Evolutionary conservation across 768 basidiomycete species (phyloP), one percentile per base, ranked within the genome.

Genomic region (Hypholoma sublateritium): DNA sequence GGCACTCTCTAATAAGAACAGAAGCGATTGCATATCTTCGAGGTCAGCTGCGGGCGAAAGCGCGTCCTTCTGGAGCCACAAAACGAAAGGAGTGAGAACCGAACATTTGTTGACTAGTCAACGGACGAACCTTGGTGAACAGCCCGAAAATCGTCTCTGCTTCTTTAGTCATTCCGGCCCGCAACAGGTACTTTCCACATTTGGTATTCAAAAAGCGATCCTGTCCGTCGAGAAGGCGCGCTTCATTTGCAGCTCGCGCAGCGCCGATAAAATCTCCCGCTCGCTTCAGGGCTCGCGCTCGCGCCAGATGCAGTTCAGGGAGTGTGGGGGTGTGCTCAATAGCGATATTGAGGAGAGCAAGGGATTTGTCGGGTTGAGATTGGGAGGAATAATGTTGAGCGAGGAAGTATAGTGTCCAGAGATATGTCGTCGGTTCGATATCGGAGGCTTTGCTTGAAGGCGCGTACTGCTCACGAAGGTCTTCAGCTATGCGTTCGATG

Each of bases 161-260:
- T 66, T 91, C 89, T 41, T 86, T 84, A 3, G 90, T 68, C 69
- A 92, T 77, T 4, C 91, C 95, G 5, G 89, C 92, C 43, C 95
- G 77, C 39, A 98, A 70, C 46, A 88, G 80, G 67, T 98, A 98
- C 69, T 98, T 98, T 0, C 87, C 96, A 47, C 83, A 81, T 70
- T 98, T 98, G 35, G 91, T 91, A 71, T 99, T 98, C 65, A 99
- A 70, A 73, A 93, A 97, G 44, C 97, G 79, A 68, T 99, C 97
- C 72, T 98, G 97, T 0, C 92, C 88, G 68, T 99, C 97, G 48
- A 99, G 74, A 21, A 81, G 67, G 43, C 93, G 77, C 3, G 97
- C 95, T 14, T 91, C 88, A 62, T 96, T 89, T 71, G 95, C 79
- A 35, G 80, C 79, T 5, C 74, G 72, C 0, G 93, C 90, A 0